Conservation (phyloP, 140 eudicot genomes). For the Ambrosia hybrid region DNA sequence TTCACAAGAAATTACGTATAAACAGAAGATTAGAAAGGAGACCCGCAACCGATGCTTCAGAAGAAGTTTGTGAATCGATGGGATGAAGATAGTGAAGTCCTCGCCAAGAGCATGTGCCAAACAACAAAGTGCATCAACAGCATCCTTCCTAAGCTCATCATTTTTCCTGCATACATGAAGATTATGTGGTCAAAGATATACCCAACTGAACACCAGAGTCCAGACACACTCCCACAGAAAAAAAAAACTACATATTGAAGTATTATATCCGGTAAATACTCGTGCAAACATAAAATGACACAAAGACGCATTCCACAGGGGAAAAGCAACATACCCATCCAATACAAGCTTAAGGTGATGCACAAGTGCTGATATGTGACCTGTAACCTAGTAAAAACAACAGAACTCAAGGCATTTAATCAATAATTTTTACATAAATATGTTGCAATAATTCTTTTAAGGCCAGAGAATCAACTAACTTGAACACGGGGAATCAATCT, state of each 20-base stretch:
- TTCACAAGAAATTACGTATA: not conserved
- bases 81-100: constrained; percentile 86
- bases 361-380: constrained; percentile 91
- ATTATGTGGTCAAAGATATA: not conserved
- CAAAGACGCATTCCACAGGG: not conserved
- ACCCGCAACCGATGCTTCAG: constrained; percentile 80
- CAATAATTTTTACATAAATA: not conserved
- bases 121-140: constrained; percentile 97
- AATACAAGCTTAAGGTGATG: constrained; percentile 96
- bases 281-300: not conserved
- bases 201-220: too few species aligned
- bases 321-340: constrained; percentile 73
- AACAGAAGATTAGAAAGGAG: constrained; percentile 16
- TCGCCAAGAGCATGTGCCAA: constrained; percentile 96
- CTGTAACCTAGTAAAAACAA: constrained; percentile 64
- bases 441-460: constrained; percentile 1
- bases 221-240: too few species aligned
- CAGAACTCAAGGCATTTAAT: constrained; percentile 8
- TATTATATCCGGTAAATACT: not conserved
- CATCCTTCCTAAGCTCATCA: constrained; percentile 88
- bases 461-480: constrained; percentile 36
- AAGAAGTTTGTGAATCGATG: constrained; percentile 88
- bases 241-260: not conserved
- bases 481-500: constrained; percentile 93
- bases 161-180: constrained; percentile 55